Evolutionary conservation across 768 basidiomycete species (phyloP), one percentile per base, ranked within the genome.

Genomic region (Psilocybe cubensis): DNA sequence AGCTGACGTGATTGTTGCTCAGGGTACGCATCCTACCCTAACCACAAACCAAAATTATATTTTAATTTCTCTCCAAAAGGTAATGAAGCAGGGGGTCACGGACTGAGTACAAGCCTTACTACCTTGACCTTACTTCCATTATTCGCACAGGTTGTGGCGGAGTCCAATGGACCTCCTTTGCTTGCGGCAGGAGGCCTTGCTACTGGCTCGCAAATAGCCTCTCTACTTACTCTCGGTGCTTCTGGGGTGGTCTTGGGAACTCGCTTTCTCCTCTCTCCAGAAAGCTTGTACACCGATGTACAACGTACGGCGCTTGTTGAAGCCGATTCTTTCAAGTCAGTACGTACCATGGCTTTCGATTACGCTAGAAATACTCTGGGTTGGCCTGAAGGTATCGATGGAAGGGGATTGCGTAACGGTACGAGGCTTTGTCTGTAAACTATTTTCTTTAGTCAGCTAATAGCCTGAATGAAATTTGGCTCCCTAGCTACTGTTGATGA

Each of bases 31-130:
- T 46, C 47, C 54, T 43, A 29, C 4, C n/a, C n/a, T 38, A 44
- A 49, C 17, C 48, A 4, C 25, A 56, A 38, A 17, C 53, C 31
- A 29, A 20, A 25, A 45, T 42, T 54, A 51, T 38, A 38, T 41
- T 52, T 33, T 18, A 47, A 44, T 40, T 53, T 51, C 44, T 58
- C 41, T 56, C 38, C 54, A 45, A 54, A 41, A 93, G 92, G 92
- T 3, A 83, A 78, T 54, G 92, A 94, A 72, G 83, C 89, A 35
- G 92, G 92, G 7, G 92, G 92, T 24, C 92, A 94, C 70, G 91
- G 89, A 6, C 72, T 78, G 45, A 61, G 72, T 20, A 66, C 77
- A 38, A 83, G 88, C 6, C 80, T 82, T 33, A 84, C 91, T 1
- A 76, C 89, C 52, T 70, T 85, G 53, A 82, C 80, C 12, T 74